Conservation (phyloP, 2,329 filamentous ascomycete species). For the Metarhizium anisopliae region DNA sequence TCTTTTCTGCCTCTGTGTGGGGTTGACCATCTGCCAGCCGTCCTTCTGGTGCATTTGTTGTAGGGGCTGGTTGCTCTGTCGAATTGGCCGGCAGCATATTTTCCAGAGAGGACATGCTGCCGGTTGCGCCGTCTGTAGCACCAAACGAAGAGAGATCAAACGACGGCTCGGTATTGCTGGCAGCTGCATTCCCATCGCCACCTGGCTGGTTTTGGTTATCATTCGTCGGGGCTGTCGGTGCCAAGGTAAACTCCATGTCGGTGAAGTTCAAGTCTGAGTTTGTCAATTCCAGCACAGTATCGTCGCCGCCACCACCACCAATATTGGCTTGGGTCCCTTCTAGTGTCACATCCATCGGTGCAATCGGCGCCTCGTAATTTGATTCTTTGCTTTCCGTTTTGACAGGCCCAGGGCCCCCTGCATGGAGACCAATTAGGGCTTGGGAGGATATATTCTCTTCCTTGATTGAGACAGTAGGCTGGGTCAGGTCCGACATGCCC, state of each 20-base stretch:
- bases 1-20: conserved; percentile 16
- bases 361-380: conserved; percentile 18
- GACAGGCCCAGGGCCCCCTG: conserved; percentile 1
- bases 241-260: conserved; percentile 47
- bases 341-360: conserved; percentile 17
- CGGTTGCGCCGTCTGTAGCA: conserved; percentile 20
- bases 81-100: conserved; percentile 19
- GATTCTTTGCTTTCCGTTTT: conserved; percentile 17
- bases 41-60: conserved; percentile 7
- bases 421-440: neutral
- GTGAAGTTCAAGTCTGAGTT: conserved; percentile 42
- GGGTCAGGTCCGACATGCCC: conserved; percentile 23
- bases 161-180: conserved; percentile 24
- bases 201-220: conserved; percentile 16
- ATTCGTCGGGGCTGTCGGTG: conserved; percentile 34
- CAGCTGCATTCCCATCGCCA: neutral
- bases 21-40: conserved; percentile 5
- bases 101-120: conserved; percentile 19
- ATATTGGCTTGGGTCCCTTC: conserved; percentile 14
- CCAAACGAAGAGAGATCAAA: conserved; percentile 39
- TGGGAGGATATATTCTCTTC: conserved; percentile 10
- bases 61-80: conserved; percentile 8
- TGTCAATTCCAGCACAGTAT: conserved; percentile 9
- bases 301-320: conserved; percentile 9
- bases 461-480: conserved; percentile 12